Conservation (phyloP, 2,329 filamentous ascomycete genomes). For the Sclerotinia glacialis region DNA sequence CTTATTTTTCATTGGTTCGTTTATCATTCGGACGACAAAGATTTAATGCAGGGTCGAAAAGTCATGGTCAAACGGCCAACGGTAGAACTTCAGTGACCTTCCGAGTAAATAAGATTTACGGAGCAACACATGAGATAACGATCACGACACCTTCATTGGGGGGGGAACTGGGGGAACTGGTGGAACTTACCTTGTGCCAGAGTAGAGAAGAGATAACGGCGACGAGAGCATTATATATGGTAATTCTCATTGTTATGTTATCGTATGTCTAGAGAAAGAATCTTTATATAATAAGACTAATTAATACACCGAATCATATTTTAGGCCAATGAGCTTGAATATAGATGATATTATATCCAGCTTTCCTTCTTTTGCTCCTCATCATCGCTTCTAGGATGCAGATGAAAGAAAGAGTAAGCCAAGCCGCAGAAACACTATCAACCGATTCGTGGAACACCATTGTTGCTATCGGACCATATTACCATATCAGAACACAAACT, state of each 20-base stretch:
- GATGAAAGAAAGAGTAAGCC: not conserved
- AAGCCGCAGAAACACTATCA: not conserved
- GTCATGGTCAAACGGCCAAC: not conserved
- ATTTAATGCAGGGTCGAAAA: slow-evolving; percentile 21
- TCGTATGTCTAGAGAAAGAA: too few species aligned
- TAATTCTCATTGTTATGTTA: too few species aligned
- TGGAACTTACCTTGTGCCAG: too few species aligned
- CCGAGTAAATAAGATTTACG: not conserved
- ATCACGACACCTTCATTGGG: not conserved
- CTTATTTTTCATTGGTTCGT: slow-evolving; percentile 6
- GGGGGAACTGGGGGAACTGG: too few species aligned
- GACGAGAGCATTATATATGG: too few species aligned
- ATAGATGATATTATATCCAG: not conserved
- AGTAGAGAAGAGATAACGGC: not conserved
- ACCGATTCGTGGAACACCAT: slow-evolving; percentile 10
- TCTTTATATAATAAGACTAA: too few species aligned
- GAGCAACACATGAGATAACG: not conserved
- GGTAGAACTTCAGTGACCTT: slow-evolving; percentile 3
- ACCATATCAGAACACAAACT: not conserved
- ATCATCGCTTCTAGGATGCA: slow-evolving; percentile 16
- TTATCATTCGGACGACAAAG: not conserved
- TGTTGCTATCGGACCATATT: not conserved
- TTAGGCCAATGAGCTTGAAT: not conserved
- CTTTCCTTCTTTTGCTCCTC: not conserved
- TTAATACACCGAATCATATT: not conserved